Conservation (phyloP, 768 basidiomycete genomes). For the Pulveroboletus sp. region DNA sequence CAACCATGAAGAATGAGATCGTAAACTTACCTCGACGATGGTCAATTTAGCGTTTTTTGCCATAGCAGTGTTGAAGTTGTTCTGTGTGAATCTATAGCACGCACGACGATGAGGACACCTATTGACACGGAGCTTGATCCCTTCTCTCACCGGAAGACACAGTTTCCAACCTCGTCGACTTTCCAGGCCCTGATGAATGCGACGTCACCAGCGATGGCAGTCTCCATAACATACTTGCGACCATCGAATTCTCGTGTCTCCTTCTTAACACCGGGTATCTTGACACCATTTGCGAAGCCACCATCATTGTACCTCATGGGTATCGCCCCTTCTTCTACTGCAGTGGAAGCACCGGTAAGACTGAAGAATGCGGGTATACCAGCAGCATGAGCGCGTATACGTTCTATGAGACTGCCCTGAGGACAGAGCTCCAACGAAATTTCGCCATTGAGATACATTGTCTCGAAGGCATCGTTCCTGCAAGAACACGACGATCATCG, state of each 20-base stretch:
- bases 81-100: constrained; percentile 63
- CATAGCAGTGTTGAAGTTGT: constrained; percentile 87
- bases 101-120: neutral
- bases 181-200: constrained; percentile 91
- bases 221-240: constrained; percentile 77
- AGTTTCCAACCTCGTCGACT: constrained; percentile 87
- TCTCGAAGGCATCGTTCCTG: constrained; percentile 85
- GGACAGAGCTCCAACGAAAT: constrained; percentile 87
- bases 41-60: constrained; percentile 85
- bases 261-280: constrained; percentile 68
- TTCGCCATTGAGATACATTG: constrained; percentile 71
- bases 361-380: constrained; percentile 95
- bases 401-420: constrained; percentile 86
- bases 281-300: constrained; percentile 65
- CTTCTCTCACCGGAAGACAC: constrained; percentile 67
- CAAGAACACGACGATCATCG: neutral
- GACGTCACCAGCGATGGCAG: constrained; percentile 72
- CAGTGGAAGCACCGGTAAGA: constrained; percentile 83
- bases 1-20: too few species aligned
- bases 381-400: constrained; percentile 82
- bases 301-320: constrained; percentile 76
- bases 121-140: neutral
- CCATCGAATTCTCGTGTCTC: constrained; percentile 75
- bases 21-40: constrained; percentile 70
- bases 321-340: constrained; percentile 74